Percentiles rank a stretch among this genome's conserved stretches.
These are phyloP conservation scores for Candida yuanshanica DNA, from an alignment of 805 yeast genomes.

Conservation along the genomic window DNA sequence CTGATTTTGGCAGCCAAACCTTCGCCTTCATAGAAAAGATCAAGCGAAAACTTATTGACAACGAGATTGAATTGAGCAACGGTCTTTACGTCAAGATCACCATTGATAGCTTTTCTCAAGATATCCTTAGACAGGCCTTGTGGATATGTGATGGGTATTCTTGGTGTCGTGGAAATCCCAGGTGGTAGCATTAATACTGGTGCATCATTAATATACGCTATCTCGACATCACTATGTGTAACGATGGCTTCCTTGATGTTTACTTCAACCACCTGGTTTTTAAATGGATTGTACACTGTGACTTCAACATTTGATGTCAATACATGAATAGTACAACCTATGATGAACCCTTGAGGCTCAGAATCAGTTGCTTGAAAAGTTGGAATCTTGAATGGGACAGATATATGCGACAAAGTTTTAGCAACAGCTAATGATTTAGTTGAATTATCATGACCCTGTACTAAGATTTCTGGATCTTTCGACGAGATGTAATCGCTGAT, in stretches of 20 bases:
- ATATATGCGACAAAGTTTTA: constrained; percentile 19
- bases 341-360: constrained; percentile 33
- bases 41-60: constrained; percentile 35
- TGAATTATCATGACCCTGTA: constrained; percentile 25
- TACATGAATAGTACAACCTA: constrained; percentile 48
- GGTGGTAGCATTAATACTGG: constrained; percentile 43
- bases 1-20: constrained; percentile 38
- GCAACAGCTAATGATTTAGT: constrained; percentile 22
- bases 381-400: constrained; percentile 27
- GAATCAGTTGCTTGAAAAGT: constrained; percentile 13
- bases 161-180: constrained; percentile 44
- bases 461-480: constrained; percentile 25
- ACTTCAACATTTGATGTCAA: constrained; percentile 50
- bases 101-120: constrained; percentile 44
- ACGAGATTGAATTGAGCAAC: constrained; percentile 36
- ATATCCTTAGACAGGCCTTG: constrained; percentile 43
- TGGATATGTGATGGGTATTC: constrained; percentile 42
- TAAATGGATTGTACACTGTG: constrained; percentile 48
- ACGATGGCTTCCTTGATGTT: constrained; percentile 43
- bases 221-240: constrained; percentile 35
- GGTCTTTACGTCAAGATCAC: constrained; percentile 42
- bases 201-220: constrained; percentile 41
- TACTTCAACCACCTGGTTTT: constrained; percentile 39
- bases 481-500: constrained; percentile 37
- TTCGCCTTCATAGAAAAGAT: constrained; percentile 40